phyloP scores from a whole-genome alignment of 2,329 filamentous ascomycete genomes.

The Sporothrix brasiliensis region DNA sequence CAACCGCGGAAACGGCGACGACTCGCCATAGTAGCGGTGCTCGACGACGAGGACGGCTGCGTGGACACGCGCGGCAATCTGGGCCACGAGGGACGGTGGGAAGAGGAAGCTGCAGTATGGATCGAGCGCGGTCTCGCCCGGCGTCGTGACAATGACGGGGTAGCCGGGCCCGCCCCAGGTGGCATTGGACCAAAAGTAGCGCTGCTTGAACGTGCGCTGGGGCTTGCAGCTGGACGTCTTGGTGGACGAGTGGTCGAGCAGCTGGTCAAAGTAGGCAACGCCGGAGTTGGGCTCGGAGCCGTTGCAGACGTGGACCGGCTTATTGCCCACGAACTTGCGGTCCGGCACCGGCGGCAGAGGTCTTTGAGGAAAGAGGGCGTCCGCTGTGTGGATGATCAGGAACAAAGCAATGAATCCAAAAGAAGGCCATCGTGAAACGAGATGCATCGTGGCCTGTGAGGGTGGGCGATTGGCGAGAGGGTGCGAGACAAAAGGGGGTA shows the following conservation, averaged over 20 bases:
- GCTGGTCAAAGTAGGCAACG: constrained; percentile 30
- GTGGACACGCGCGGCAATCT: constrained; percentile 10
- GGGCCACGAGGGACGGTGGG: background rate
- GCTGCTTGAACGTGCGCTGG: constrained; percentile 29
- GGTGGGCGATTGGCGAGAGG: background rate
- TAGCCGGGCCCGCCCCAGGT: constrained; percentile 31
- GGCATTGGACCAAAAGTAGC: constrained; percentile 29
- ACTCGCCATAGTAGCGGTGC: constrained; percentile 61
- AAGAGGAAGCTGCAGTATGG: constrained; percentile 12
- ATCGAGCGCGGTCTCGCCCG: constrained; percentile 23
- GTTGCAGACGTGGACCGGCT: background rate
- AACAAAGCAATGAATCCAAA: background rate
- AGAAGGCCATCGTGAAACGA: background rate
- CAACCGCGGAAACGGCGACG: constrained; percentile 54
- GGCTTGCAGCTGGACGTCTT: background rate
- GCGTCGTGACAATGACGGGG: constrained; percentile 30
- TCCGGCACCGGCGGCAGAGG: background rate
- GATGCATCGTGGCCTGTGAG: constrained; percentile 1
- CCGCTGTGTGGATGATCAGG: background rate
- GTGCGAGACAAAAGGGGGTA: background rate
- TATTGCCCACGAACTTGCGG: background rate
- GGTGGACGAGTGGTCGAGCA: constrained; percentile 27
- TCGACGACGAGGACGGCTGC: constrained; percentile 29
- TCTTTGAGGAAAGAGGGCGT: background rate
- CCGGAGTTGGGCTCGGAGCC: constrained; percentile 18